Percentiles rank a stretch among this genome's conserved stretches.
Evolutionary conservation across 1,284 basidiomycete species (phyloP).

Genomic region (Rhodotorula mucilaginosa): DNA sequence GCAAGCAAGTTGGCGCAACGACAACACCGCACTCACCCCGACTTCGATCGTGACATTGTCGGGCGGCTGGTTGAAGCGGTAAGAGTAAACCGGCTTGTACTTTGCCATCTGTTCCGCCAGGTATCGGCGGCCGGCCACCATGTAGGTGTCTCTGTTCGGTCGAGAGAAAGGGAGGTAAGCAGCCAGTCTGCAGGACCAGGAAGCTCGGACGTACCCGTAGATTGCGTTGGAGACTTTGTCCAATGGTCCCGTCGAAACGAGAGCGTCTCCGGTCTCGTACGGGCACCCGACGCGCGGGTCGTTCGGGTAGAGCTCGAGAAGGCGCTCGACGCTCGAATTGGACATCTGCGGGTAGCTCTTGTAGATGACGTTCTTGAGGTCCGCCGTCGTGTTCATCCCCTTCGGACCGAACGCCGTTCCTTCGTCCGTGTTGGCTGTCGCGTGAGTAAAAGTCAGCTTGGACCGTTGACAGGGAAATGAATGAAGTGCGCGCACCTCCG

Average conservation of each 20-base stretch:
- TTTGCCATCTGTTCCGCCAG: constrained; percentile 10
- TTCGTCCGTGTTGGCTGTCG: constrained; percentile 35
- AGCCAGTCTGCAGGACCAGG: too few species aligned
- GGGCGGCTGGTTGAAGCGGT: constrained; percentile 41
- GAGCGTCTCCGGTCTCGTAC: constrained; percentile 36
- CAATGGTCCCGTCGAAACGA: background rate
- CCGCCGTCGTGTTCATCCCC: constrained; percentile 14
- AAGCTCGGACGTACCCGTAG: constrained; percentile 1
- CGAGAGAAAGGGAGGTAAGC: too few species aligned
- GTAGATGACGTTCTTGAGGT: constrained; percentile 2
- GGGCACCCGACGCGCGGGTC: constrained; percentile 36
- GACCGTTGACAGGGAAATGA: background rate
- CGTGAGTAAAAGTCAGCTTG: background rate
- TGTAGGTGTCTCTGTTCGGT: background rate
- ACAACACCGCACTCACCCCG: constrained; percentile 12
- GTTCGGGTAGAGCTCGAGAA: constrained; percentile 36
- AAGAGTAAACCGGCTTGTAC: constrained; percentile 33
- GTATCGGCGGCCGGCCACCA: constrained; percentile 23
- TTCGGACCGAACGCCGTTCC: constrained; percentile 32
- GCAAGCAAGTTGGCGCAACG: too few species aligned
- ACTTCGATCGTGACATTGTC: constrained; percentile 35
- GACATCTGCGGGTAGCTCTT: constrained; percentile 5
- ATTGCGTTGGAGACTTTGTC: constrained; percentile 31
- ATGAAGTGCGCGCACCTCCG: constrained; percentile 12
- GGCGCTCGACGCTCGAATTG: background rate